phyloP scores from a whole-genome alignment of 2,329 filamentous ascomycete genomes.

The Paraphoma chrysanthemicola region DNA sequence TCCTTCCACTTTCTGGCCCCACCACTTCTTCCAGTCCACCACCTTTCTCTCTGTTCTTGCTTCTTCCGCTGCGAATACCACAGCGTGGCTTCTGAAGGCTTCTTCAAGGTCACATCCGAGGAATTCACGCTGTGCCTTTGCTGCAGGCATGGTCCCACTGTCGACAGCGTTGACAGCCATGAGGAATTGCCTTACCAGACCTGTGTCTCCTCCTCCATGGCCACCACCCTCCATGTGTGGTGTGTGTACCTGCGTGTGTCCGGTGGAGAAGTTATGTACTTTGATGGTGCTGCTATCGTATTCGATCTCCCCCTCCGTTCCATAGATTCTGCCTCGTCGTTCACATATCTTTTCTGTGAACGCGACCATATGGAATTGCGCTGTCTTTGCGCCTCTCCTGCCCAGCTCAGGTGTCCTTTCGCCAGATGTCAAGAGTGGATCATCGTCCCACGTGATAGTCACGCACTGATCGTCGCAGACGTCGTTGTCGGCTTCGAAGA shows the following conservation, averaged over 20 bases:
- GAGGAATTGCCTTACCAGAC: conserved; percentile 83
- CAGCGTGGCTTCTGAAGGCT: conserved; percentile 84
- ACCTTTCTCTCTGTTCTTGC: conserved; percentile 74
- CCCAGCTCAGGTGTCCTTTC: conserved; percentile 20
- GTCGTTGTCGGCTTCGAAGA: conserved; percentile 91
- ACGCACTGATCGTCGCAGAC: conserved; percentile 94
- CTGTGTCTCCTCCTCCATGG: conserved; percentile 81
- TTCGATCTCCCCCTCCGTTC: conserved; percentile 82
- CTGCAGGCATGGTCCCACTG: conserved; percentile 69
- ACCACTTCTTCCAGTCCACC: conserved; percentile 80
- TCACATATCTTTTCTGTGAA: conserved; percentile 88
- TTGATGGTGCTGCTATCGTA: conserved; percentile 82
- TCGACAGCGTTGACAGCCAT: conserved; percentile 81
- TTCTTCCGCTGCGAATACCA: conserved; percentile 94
- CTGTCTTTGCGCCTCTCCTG: conserved; percentile 75
- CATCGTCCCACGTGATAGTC: conserved; percentile 85
- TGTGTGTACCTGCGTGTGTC: conserved; percentile 61
- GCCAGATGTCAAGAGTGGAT: conserved; percentile 49
- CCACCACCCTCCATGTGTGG: conserved; percentile 67
- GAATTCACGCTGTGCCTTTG: conserved; percentile 74
- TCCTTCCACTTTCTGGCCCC: conserved; percentile 63
- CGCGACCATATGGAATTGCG: conserved; percentile 92
- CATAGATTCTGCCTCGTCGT: conserved; percentile 84
- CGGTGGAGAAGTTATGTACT: conserved; percentile 74
- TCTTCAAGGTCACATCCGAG: conserved; percentile 88